phyloP scores from a whole-genome alignment of 1,284 basidiomycete species.

The Ustilago nuda region DNA sequence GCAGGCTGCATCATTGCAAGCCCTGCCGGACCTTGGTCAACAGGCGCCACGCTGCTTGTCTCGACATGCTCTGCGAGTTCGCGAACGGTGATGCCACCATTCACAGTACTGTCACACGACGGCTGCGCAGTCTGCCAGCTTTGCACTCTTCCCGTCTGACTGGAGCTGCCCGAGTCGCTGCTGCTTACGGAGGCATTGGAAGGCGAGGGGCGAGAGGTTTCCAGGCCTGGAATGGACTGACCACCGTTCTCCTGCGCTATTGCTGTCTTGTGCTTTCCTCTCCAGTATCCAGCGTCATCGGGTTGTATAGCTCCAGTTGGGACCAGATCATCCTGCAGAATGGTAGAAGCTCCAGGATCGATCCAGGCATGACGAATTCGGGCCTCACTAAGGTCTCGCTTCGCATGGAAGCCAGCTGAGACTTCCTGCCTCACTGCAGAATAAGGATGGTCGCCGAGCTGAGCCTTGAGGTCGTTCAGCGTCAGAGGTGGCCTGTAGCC shows the following conservation, averaged over 20 bases:
- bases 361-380: background rate
- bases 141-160: background rate
- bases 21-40: background rate
- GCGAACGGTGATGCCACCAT: background rate
- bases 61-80: background rate
- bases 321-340: background rate
- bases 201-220: background rate
- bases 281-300: background rate
- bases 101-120: background rate
- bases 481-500: slow-evolving; percentile 17
- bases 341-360: slow-evolving; percentile 1
- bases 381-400: background rate
- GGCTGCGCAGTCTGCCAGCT: background rate
- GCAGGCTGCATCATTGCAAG: background rate
- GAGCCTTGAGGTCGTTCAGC: slow-evolving; percentile 28
- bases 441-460: slow-evolving; percentile 13
- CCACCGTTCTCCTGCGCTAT: background rate
- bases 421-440: background rate
- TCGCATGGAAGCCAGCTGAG: background rate
- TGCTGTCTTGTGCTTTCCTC: background rate
- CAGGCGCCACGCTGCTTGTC: background rate
- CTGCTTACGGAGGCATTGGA: slow-evolving; percentile 2
- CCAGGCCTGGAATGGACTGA: background rate
- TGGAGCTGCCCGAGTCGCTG: background rate
- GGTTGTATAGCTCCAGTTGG: background rate